Evolutionary conservation across 192 early-diverging fungal species (phyloP).

Genomic region (Helicostylum pulchrum): DNA sequence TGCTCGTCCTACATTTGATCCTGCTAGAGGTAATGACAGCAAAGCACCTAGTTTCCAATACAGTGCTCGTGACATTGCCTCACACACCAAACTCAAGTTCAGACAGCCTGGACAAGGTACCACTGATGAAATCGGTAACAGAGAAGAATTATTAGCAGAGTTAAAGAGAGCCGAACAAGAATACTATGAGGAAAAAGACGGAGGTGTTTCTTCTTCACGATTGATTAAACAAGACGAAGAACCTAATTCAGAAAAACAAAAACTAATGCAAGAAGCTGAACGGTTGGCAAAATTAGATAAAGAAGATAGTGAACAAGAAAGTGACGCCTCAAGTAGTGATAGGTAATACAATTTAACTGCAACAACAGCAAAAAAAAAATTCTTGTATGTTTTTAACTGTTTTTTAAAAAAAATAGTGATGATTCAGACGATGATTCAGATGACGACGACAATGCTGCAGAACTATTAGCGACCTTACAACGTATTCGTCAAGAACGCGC

Average conservation of each 20-base stretch:
- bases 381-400: not conserved
- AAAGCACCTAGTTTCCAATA: constrained; percentile 61
- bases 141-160: constrained; percentile 61
- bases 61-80: constrained; percentile 66
- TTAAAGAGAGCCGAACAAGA: constrained; percentile 63
- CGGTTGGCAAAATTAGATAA: constrained; percentile 49
- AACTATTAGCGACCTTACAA: constrained; percentile 77
- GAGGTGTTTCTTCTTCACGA: constrained; percentile 10
- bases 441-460: constrained; percentile 88
- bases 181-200: constrained; percentile 53
- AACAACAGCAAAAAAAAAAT: too few species aligned
- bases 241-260: constrained; percentile 29
- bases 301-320: constrained; percentile 57
- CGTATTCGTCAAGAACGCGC: constrained; percentile 93
- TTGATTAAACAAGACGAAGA: constrained; percentile 31
- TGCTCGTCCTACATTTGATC: constrained; percentile 76
- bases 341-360: constrained; percentile 5
- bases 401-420: constrained; percentile 5
- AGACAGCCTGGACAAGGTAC: constrained; percentile 66
- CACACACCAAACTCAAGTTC: constrained; percentile 76
- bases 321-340: constrained; percentile 47
- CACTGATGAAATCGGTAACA: constrained; percentile 51
- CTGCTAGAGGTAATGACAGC: constrained; percentile 64
- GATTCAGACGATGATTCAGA: constrained; percentile 52
- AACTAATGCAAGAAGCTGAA: constrained; percentile 46